Conservation (phyloP, 169 alveolate species). For the Cyclospora cayetanensis region DNA sequence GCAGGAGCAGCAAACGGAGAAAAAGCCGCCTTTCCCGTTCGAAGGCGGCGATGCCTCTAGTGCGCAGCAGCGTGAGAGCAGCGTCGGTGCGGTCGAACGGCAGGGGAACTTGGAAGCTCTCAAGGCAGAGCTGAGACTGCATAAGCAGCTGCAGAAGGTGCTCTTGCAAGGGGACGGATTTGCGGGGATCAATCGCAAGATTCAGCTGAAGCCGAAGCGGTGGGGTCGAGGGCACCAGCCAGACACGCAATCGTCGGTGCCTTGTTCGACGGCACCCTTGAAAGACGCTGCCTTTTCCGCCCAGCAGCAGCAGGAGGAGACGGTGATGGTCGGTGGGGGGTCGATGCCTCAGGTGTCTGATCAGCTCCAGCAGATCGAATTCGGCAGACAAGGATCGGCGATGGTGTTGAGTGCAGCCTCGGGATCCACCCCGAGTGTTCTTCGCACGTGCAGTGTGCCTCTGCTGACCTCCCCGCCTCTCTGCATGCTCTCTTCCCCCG, state of each 20-base stretch:
- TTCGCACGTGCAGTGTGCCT: conserved; percentile 32
- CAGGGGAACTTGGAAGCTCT: background rate
- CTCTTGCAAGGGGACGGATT: conserved; percentile 94
- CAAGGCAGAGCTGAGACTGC: conserved; percentile 74
- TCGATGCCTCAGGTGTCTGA: background rate
- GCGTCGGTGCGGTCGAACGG: background rate
- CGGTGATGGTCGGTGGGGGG: background rate
- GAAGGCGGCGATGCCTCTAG: background rate
- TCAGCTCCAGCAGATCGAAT: too few species aligned
- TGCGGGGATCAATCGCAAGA: conserved; percentile 96
- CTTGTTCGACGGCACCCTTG: background rate
- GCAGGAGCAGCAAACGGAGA: background rate
- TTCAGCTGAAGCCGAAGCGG: conserved; percentile 88
- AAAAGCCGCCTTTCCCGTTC: too few species aligned
- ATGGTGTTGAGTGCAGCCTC: too few species aligned
- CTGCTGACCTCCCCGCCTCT: background rate
- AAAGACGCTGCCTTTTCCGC: background rate
- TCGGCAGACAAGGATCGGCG: too few species aligned
- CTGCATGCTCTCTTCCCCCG: background rate
- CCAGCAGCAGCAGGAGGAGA: conserved; percentile 57
- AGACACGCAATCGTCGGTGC: background rate
- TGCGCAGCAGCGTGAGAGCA: background rate
- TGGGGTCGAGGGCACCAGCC: background rate
- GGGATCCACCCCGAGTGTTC: background rate
- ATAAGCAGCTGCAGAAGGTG: conserved; percentile 85